These are phyloP conservation scores for Thinopyrum elongatum DNA, from an alignment of 176 grass and related monocot genomes.

Conservation along the genomic window DNA sequence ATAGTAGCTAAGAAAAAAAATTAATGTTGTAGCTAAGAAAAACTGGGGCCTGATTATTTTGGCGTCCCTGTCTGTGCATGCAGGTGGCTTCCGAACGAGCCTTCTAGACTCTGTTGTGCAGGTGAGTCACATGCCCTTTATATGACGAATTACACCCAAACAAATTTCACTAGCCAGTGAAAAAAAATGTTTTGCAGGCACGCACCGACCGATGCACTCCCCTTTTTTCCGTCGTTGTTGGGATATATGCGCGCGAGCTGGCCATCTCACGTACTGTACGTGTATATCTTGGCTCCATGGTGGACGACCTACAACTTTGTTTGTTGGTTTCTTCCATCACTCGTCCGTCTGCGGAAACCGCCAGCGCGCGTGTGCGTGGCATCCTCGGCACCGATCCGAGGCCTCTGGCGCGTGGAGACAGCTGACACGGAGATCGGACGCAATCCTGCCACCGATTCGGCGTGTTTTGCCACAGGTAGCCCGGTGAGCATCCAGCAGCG, in stretches of 20 bases:
- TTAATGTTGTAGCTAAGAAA: no score
- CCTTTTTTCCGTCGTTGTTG: not conserved
- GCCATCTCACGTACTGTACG: no score
- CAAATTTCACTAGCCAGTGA: not conserved
- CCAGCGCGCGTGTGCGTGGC: not conserved
- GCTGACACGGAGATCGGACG: not conserved
- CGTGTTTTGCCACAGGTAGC: not conserved
- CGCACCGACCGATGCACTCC: not conserved
- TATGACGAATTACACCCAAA: not conserved
- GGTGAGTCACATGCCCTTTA: not conserved
- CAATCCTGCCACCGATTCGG: not conserved
- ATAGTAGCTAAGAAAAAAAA: no score
- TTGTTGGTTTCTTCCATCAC: not conserved
- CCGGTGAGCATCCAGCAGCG: not conserved
- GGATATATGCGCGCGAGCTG: no score
- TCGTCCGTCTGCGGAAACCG: not conserved
- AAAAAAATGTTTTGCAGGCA: not conserved
- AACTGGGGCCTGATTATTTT: no score
- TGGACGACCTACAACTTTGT: not conserved
- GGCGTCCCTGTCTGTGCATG: no score
- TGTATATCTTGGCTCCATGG: not conserved
- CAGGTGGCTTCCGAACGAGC: no score
- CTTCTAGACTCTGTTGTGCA: no score
- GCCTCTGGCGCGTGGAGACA: not conserved
- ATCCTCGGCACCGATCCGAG: not conserved